Base-by-base conservation (phyloP, 2,329 filamentous ascomycete genomes). In the Colletotrichum gigasporum region DNA sequence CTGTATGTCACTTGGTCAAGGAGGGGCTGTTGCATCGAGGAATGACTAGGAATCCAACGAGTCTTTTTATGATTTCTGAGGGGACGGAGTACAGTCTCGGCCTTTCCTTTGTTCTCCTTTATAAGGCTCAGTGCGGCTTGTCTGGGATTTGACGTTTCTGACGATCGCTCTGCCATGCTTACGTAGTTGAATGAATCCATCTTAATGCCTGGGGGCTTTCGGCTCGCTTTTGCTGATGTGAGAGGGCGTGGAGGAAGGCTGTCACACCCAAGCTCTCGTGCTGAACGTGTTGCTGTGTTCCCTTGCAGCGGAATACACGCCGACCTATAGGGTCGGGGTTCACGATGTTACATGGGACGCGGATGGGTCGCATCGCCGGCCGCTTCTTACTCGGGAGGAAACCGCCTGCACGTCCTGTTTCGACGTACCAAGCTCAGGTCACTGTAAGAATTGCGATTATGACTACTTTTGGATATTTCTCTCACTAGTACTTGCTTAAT, bases 41-140 rank as follows among this genome's bases (percentile, higher is more conserved):
- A 59, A 65, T 54, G 60, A 58, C 66, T 60, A 68, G 66, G 66
- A 68, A 67, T 65, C 66, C 53, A 65, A 64, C 51, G 52, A 56
- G 59, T 67, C 64, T 68, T 53, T 66, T 71, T 67, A 68, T 65
- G 72, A 71, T 65, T 69, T 63, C 66, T 55, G 41, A 71, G 66
- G 67, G 68, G 71, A 61, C 65, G 67, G 68, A 66, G 60, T 68
- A 67, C 64, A 68, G 66, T 70, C 67, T 69, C 63, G 65, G 66
- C 67, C 68, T 69, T 68, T 69, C 58, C 56, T 68, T 68, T 67
- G 57, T 66, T 58, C 55, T 57, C 58, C 58, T 60, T 60, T 57
- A 65, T 61, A 56, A 58, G 45, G 53, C 55, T 59, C 63, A 57
- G 53, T 48, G 59, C 60, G 55, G 52, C 55, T 58, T 59, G 59